Conservation (phyloP, 371 early-diverging fungal species). For the Batkoa obscura region DNA sequence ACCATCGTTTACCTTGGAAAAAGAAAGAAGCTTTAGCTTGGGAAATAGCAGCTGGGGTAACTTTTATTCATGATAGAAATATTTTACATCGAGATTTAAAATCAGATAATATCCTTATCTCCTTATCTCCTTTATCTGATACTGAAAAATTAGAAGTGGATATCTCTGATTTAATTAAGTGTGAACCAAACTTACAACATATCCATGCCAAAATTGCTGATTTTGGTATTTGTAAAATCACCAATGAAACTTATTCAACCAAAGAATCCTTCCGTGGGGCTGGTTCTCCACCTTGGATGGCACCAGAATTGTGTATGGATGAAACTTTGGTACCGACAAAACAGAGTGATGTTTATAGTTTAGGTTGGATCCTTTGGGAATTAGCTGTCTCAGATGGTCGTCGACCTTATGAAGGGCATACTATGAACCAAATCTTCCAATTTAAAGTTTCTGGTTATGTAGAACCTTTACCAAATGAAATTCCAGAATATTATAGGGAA, state of each 20-base stretch:
- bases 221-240: conserved; percentile 4
- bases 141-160: conserved; percentile 69
- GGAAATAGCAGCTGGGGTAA: neutral
- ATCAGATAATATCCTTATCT: conserved; percentile 77
- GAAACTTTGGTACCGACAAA: neutral
- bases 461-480: neutral
- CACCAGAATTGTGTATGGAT: neutral
- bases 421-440: neutral
- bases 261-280: neutral
- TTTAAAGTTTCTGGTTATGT: neutral
- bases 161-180: conserved; percentile 27
- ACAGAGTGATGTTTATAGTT: neutral
- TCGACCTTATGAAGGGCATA: neutral
- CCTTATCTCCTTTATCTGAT: neutral
- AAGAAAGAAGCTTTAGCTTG: neutral
- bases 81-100: conserved; percentile 97
- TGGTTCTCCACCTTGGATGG: conserved; percentile 4
- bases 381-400: neutral
- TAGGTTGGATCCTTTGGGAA: conserved; percentile 1
- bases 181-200: conserved; percentile 37
- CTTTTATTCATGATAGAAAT: conserved; percentile 51
- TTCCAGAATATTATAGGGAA: neutral
- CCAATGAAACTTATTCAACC: neutral
- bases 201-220: conserved; percentile 4
- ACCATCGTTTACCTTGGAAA: neutral